Percentiles rank a stretch among this genome's conserved stretches.
These are phyloP conservation scores for Paramyrothecium sp. DNA, from an alignment of 2,329 filamentous ascomycete species.

Conservation along the genomic window DNA sequence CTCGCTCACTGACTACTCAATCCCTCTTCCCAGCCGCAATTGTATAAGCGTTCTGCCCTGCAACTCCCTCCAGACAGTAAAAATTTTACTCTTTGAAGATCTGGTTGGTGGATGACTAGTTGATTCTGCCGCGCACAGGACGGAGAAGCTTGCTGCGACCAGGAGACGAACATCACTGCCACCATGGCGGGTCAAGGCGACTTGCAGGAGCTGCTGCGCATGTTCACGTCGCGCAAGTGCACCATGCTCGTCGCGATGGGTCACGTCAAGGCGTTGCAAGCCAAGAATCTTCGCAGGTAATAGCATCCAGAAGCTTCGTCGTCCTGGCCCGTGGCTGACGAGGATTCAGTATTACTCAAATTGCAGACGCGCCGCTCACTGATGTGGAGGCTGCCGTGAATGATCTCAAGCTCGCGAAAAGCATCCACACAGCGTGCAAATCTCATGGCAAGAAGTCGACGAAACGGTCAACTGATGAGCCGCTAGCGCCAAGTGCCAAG, in stretches of 20 bases:
- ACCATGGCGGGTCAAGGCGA: constrained; percentile 58
- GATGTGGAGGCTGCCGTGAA: constrained; percentile 44
- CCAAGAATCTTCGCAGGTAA: constrained; percentile 55
- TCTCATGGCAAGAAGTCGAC: constrained; percentile 41
- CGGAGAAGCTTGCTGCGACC: not conserved
- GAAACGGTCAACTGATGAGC: constrained; percentile 25
- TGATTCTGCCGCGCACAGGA: too few relatives aligned
- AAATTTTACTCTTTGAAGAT: too few relatives aligned
- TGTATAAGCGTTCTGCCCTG: too few relatives aligned
- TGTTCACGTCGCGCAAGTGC: constrained; percentile 58
- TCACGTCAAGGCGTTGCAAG: constrained; percentile 57
- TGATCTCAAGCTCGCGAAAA: constrained; percentile 48
- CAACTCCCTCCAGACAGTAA: too few relatives aligned
- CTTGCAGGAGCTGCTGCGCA: constrained; percentile 58
- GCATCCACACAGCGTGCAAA: constrained; percentile 54
- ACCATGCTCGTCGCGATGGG: constrained; percentile 59
- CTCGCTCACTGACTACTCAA: too few relatives aligned
- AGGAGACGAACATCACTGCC: not conserved
- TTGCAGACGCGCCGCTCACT: constrained; percentile 46
- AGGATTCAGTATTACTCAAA: constrained; percentile 47
- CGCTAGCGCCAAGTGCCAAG: constrained; percentile 20
- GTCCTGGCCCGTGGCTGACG: not conserved
- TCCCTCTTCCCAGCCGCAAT: too few relatives aligned
- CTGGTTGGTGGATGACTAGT: too few relatives aligned
- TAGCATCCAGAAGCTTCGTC: not conserved